phyloP scores from a whole-genome alignment of 1,284 basidiomycete genomes.

The Uromyces viciae-fabae region DNA sequence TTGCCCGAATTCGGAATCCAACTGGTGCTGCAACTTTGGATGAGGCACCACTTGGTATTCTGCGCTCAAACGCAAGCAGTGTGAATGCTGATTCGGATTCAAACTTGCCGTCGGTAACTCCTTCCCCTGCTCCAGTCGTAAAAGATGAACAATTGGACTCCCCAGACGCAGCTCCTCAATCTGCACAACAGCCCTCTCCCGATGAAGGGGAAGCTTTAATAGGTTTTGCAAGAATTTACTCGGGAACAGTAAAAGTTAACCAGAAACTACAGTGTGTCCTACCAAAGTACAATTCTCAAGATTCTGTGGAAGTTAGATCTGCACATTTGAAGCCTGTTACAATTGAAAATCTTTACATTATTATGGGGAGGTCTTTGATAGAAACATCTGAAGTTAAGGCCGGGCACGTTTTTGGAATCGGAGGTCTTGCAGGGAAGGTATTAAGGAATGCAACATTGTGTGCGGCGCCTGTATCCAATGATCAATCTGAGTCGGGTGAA shows the following conservation, averaged over 20 bases:
- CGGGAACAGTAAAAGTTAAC: slow-evolving; percentile 72
- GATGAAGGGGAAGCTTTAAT: slow-evolving; percentile 66
- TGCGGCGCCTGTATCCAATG: slow-evolving; percentile 59
- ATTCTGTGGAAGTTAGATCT: slow-evolving; percentile 63
- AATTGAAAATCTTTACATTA: slow-evolving; percentile 79
- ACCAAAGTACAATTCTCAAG: slow-evolving; percentile 77
- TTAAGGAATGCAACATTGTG: slow-evolving; percentile 88
- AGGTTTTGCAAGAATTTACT: slow-evolving; percentile 91
- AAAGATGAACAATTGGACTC: slow-evolving; percentile 40
- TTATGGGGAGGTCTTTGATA: slow-evolving; percentile 95
- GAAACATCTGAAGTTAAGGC: slow-evolving; percentile 79
- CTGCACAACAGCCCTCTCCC: slow-evolving; percentile 47
- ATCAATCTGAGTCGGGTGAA: not conserved
- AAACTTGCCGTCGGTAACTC: slow-evolving; percentile 20
- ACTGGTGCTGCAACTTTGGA: slow-evolving; percentile 53
- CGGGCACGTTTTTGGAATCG: slow-evolving; percentile 91
- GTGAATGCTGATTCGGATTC: slow-evolving; percentile 25
- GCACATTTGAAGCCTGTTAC: slow-evolving; percentile 65
- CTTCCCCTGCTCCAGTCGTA: slow-evolving; percentile 31
- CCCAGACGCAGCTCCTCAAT: slow-evolving; percentile 6
- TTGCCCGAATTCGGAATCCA: slow-evolving; percentile 58
- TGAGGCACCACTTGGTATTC: slow-evolving; percentile 45
- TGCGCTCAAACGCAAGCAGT: slow-evolving; percentile 52
- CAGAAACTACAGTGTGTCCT: slow-evolving; percentile 70
- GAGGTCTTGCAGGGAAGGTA: slow-evolving; percentile 82